phyloP scores from a whole-genome alignment of 2,329 filamentous ascomycete genomes.

The Coniella vitis region DNA sequence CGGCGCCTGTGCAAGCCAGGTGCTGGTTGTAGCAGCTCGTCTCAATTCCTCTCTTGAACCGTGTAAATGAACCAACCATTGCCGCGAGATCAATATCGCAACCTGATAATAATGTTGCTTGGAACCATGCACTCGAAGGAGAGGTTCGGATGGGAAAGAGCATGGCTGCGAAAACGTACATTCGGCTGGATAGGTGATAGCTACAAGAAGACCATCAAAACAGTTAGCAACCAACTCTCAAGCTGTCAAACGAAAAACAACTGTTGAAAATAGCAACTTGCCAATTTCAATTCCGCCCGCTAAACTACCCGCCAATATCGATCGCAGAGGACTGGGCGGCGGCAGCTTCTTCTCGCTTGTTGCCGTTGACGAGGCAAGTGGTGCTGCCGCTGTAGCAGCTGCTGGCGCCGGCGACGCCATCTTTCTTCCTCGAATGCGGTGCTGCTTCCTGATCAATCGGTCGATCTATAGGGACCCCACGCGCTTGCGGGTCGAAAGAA shows the following conservation, averaged over 20 bases:
- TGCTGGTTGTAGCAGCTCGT: too few relatives aligned
- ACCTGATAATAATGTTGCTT: too few relatives aligned
- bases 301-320: slow-evolving; percentile 85
- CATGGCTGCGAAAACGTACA: slow-evolving; percentile 47
- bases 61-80: too few relatives aligned
- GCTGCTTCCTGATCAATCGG: neutral
- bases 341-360: slow-evolving; percentile 23
- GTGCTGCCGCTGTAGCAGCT: slow-evolving; percentile 12
- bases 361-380: neutral
- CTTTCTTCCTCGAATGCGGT: neutral
- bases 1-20: too few relatives aligned
- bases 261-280: too few relatives aligned
- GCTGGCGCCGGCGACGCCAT: slow-evolving; percentile 18
- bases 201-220: slow-evolving; percentile 26
- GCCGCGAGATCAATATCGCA: too few relatives aligned
- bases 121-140: too few relatives aligned
- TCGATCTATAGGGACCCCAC: too few relatives aligned
- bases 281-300: slow-evolving; percentile 93
- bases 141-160: neutral
- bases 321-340: slow-evolving; percentile 73
- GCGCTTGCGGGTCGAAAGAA: too few relatives aligned
- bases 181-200: slow-evolving; percentile 91
- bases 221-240: too few relatives aligned
- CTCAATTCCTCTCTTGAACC: too few relatives aligned
- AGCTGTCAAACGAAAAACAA: too few relatives aligned